Conservation (phyloP, 2,329 filamentous ascomycete species). For the Ascochyta lentis region DNA sequence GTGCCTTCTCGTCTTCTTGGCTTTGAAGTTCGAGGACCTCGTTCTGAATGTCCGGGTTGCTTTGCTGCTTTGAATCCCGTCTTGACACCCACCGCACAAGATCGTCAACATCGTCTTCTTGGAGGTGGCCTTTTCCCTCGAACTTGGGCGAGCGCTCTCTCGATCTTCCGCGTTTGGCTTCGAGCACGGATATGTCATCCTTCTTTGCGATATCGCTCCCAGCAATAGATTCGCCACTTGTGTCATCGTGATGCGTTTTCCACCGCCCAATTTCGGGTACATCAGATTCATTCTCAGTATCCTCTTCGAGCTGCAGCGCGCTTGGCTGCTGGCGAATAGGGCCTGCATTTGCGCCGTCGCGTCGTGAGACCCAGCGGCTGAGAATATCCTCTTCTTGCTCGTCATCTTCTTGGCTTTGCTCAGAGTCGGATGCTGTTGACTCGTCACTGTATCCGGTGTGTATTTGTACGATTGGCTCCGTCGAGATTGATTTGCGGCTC, state of each 20-base stretch:
- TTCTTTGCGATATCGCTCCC: conserved; percentile 2
- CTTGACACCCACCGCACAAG: conserved; percentile 19
- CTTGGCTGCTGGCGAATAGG: conserved; percentile 24
- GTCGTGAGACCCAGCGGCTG: conserved; percentile 44
- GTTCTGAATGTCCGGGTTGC: conserved; percentile 2
- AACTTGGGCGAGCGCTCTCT: conserved; percentile 10
- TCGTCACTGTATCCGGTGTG: conserved; percentile 33
- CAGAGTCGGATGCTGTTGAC: conserved; percentile 40
- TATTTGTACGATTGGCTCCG: not conserved
- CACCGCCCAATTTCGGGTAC: conserved; percentile 31
- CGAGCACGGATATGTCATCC: conserved; percentile 8
- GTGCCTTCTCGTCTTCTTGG: conserved; percentile 23
- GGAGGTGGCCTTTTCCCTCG: not conserved
- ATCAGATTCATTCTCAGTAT: conserved; percentile 30
- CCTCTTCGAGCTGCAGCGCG: conserved; percentile 9
- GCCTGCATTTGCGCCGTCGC: conserved; percentile 33
- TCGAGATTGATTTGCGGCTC: conserved; percentile 25
- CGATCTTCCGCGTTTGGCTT: conserved; percentile 7
- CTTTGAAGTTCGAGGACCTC: conserved; percentile 1
- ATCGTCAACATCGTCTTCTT: conserved; percentile 18
- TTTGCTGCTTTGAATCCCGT: conserved; percentile 11
- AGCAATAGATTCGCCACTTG: conserved; percentile 33
- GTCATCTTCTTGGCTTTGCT: conserved; percentile 24
- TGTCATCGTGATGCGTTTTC: conserved; percentile 29
- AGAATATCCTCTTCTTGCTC: conserved; percentile 36